These are phyloP conservation scores for Rhizophora mangle DNA, from an alignment of 345 rosid genomes.

Conservation along the genomic window DNA sequence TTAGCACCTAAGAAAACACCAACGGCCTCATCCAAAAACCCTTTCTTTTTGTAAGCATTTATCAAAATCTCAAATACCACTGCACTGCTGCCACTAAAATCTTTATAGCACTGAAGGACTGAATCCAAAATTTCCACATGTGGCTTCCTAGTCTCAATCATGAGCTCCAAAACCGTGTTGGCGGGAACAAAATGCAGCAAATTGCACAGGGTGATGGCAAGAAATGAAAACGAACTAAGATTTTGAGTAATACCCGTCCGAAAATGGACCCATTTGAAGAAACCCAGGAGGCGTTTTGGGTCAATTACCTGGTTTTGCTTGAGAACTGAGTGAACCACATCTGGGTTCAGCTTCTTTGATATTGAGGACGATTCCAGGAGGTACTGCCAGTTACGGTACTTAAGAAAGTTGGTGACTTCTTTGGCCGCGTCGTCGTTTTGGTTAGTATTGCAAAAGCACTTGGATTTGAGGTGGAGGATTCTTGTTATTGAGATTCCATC, in stretches of 20 bases:
- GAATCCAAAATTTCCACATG: slow-evolving; percentile 48
- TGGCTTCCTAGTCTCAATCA: slow-evolving; percentile 43
- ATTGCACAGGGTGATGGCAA: slow-evolving; percentile 50
- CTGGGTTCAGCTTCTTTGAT: slow-evolving; percentile 45
- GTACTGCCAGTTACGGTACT: slow-evolving; percentile 44
- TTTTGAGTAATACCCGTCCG: slow-evolving; percentile 36
- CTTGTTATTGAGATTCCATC: neutral
- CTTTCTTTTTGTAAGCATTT: slow-evolving; percentile 50
- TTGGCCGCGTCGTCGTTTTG: slow-evolving; percentile 20
- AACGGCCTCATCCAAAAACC: slow-evolving; percentile 50
- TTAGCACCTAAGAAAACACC: slow-evolving; percentile 34
- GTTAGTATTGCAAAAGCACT: neutral
- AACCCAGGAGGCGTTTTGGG: slow-evolving; percentile 49
- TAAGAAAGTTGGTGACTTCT: slow-evolving; percentile 48
- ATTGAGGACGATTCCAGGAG: slow-evolving; percentile 41
- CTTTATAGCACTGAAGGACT: slow-evolving; percentile 39
- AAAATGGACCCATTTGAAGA: slow-evolving; percentile 59
- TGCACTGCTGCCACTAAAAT: slow-evolving; percentile 21
- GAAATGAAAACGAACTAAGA: slow-evolving; percentile 49
- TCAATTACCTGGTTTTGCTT: slow-evolving; percentile 41
- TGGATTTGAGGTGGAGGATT: slow-evolving; percentile 23
- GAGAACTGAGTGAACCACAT: slow-evolving; percentile 57
- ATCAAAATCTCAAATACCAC: slow-evolving; percentile 49
- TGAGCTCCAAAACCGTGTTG: slow-evolving; percentile 30
- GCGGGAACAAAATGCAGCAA: slow-evolving; percentile 44